A percentile compares a stretch with the other conserved stretches of the same genome.
These are phyloP conservation scores for Arxiozyma bovina DNA, from an alignment of 1,139 yeast genomes.

Conservation along the genomic window DNA sequence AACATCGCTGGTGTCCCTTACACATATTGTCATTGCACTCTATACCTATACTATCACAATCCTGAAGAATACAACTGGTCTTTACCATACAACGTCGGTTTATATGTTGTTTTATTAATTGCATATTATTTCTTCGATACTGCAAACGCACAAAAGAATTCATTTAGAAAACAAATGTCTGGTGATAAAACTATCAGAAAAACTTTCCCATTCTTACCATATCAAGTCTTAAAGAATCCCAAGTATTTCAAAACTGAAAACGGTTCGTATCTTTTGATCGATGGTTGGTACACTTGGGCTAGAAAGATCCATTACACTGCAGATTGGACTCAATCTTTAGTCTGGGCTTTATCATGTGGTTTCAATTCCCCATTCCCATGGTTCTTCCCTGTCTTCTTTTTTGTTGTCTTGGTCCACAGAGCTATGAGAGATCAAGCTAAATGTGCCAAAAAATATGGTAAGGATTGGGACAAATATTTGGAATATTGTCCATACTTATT, in stretches of 20 bases:
- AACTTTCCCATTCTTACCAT: slow-evolving; percentile 88
- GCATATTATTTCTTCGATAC: slow-evolving; percentile 94
- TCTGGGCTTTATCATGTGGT: slow-evolving; percentile 93
- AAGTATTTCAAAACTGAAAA: slow-evolving; percentile 72
- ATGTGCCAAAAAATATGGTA: slow-evolving; percentile 80
- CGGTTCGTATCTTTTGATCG: slow-evolving; percentile 77
- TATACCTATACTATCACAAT: slow-evolving; percentile 70
- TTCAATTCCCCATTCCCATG: slow-evolving; percentile 82
- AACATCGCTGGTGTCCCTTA: slow-evolving; percentile 98
- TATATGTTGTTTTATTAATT: slow-evolving; percentile 48
- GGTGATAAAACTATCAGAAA: slow-evolving; percentile 71
- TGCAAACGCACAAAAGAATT: slow-evolving; percentile 88
- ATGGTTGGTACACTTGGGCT: slow-evolving; percentile 90
- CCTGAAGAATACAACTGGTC: slow-evolving; percentile 79
- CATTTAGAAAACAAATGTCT: slow-evolving; percentile 78
- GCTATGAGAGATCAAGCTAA: slow-evolving; percentile 78
- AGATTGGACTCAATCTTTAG: slow-evolving; percentile 75
- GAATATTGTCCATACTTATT: slow-evolving; percentile 86
- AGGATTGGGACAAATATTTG: slow-evolving; percentile 82
- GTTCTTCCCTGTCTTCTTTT: slow-evolving; percentile 90
- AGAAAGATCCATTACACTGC: slow-evolving; percentile 95
- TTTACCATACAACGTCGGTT: slow-evolving; percentile 43
- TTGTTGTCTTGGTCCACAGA: slow-evolving; percentile 79
- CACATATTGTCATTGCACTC: slow-evolving; percentile 91
- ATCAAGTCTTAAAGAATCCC: slow-evolving; percentile 73